phyloP scores from a whole-genome alignment of 495 filamentous ascomycete genomes.

The Oidiodendron maius region DNA sequence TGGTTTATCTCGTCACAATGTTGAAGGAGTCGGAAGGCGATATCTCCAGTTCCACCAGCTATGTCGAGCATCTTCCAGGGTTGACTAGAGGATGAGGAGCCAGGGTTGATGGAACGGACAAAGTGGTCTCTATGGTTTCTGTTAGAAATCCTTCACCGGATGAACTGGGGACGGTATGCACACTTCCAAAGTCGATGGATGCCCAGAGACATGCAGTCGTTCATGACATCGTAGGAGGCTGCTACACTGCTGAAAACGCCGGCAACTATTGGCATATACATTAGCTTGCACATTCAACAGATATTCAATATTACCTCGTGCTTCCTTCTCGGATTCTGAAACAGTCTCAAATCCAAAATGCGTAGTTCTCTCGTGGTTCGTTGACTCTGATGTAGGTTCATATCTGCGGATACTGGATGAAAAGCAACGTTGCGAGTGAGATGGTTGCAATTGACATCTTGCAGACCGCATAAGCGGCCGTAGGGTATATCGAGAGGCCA shows the following conservation, averaged over 20 bases:
- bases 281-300: background rate
- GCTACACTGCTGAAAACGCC: constrained; percentile 95
- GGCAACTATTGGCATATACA: constrained; percentile 54
- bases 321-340: constrained; percentile 74
- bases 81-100: constrained; percentile 45
- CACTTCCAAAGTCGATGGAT: constrained; percentile 94
- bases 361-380: constrained; percentile 58
- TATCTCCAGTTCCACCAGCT: constrained; percentile 94
- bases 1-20: constrained; percentile 77
- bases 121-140: constrained; percentile 66
- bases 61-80: constrained; percentile 90
- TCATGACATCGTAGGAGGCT: constrained; percentile 74
- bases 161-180: constrained; percentile 20
- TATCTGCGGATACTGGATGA: constrained; percentile 6
- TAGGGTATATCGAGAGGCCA: constrained; percentile 19
- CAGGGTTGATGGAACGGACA: constrained; percentile 86
- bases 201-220: constrained; percentile 96
- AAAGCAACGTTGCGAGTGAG: constrained; percentile 16
- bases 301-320: constrained; percentile 45
- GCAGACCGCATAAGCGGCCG: constrained; percentile 16
- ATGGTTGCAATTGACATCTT: constrained; percentile 14
- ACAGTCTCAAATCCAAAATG: constrained; percentile 94
- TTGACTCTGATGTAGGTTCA: constrained; percentile 27
- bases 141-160: too few relatives aligned
- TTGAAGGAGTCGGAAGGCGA: constrained; percentile 94